Percentiles rank a stretch among this genome's conserved stretches.
Conservation (phyloP, 805 yeast genomes). For the Kodamaea sagamina region DNA sequence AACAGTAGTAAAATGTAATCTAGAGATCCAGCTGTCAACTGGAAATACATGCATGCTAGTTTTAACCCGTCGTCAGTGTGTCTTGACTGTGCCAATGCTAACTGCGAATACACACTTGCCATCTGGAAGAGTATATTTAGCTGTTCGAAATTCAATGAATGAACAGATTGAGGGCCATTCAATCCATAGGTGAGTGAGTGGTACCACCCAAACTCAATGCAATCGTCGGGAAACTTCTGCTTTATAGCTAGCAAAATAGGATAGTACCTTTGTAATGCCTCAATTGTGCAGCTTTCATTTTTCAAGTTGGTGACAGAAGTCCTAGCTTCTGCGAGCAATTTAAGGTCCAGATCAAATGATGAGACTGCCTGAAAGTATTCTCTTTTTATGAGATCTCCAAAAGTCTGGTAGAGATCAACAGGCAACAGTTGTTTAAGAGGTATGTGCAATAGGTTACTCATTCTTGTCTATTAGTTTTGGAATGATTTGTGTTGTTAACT, state of each 20-base stretch:
- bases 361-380: constrained; percentile 46
- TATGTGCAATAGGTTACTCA: constrained; percentile 46
- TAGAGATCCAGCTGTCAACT: constrained; percentile 71
- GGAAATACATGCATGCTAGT: constrained; percentile 63
- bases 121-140: constrained; percentile 66
- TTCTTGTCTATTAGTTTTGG: not conserved
- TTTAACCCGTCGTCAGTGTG: constrained; percentile 57
- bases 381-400: constrained; percentile 46
- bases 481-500: not conserved
- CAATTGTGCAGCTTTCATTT: constrained; percentile 28
- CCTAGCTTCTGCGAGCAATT: constrained; percentile 47
- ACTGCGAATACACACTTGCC: constrained; percentile 61
- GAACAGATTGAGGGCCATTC: constrained; percentile 46
- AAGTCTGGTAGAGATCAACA: constrained; percentile 40
- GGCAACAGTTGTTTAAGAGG: constrained; percentile 52
- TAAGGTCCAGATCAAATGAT: constrained; percentile 38
- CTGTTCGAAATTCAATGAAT: constrained; percentile 60
- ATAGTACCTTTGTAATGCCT: constrained; percentile 48
- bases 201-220: constrained; percentile 69
- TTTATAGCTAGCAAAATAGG: constrained; percentile 44
- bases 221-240: constrained; percentile 64
- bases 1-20: constrained; percentile 27
- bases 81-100: constrained; percentile 51
- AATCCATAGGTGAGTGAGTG: constrained; percentile 62
- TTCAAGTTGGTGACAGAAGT: constrained; percentile 38